A percentile compares a stretch with the other conserved stretches of the same genome.
phyloP scores from a whole-genome alignment of 768 basidiomycete species.

The Rhodotorula diobovata region DNA sequence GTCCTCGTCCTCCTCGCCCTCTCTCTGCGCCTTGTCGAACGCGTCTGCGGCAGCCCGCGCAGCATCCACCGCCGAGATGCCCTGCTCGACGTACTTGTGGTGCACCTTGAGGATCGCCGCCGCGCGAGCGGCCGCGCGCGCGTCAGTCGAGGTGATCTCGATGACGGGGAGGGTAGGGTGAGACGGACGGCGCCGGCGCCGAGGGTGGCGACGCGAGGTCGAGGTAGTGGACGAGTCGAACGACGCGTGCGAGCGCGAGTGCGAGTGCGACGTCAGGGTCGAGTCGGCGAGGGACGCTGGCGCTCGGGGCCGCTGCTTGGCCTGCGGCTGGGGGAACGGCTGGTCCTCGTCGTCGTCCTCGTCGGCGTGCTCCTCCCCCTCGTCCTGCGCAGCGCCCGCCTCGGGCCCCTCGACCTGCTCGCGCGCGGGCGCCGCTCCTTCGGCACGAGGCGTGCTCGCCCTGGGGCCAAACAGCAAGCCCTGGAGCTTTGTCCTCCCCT shows the following conservation, averaged over 20 bases:
- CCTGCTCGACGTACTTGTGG: conserved; percentile 77
- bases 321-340: conserved; percentile 2
- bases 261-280: not conserved
- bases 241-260: conserved; percentile 8
- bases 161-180: conserved; percentile 54
- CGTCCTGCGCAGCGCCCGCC: not conserved
- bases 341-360: conserved; percentile 12
- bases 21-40: conserved; percentile 47
- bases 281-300: not conserved
- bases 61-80: conserved; percentile 46
- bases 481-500: not conserved
- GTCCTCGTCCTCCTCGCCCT: conserved; percentile 12
- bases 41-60: conserved; percentile 13
- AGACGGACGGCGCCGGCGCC: conserved; percentile 41
- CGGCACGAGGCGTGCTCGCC: not conserved
- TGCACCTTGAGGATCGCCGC: conserved; percentile 89
- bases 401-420: not conserved
- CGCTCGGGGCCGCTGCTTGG: not conserved
- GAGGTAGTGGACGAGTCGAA: not conserved
- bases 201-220: not conserved
- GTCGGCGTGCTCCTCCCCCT: not conserved
- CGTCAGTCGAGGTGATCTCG: conserved; percentile 77
- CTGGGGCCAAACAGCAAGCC: conserved; percentile 8
- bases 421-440: not conserved
- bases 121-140: conserved; percentile 81